These are phyloP conservation scores for Fusarium protoensiforme DNA, from an alignment of 2,329 filamentous ascomycete species.

Conservation along the genomic window DNA sequence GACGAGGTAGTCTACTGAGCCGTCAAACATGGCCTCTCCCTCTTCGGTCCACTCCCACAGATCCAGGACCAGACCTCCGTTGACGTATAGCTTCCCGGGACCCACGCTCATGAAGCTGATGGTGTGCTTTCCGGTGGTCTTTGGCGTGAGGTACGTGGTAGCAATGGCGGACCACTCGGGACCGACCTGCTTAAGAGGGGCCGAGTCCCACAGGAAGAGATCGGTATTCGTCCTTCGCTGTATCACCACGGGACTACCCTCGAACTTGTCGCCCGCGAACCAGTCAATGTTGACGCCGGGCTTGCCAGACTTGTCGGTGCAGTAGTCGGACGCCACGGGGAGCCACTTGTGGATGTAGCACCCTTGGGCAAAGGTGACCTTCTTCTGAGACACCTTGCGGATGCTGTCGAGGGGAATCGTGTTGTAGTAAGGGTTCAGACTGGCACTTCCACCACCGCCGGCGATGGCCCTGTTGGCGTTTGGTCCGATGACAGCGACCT, in stretches of 20 bases:
- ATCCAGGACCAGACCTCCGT: slow-evolving; percentile 70
- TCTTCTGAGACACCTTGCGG: slow-evolving; percentile 61
- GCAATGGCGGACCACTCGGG: slow-evolving; percentile 73
- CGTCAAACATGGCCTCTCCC: slow-evolving; percentile 78
- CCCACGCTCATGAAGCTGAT: slow-evolving; percentile 76
- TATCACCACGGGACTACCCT: slow-evolving; percentile 65
- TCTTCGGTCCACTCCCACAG: slow-evolving; percentile 77
- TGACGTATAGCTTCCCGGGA: slow-evolving; percentile 69
- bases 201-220: slow-evolving; percentile 77
- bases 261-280: slow-evolving; percentile 71
- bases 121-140: slow-evolving; percentile 69
- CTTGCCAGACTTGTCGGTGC: slow-evolving; percentile 57
- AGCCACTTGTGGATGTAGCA: slow-evolving; percentile 45
- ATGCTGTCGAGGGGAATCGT: slow-evolving; percentile 72
- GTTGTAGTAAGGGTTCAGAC: slow-evolving; percentile 75
- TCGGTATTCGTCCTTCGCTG: slow-evolving; percentile 73
- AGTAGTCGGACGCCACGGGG: slow-evolving; percentile 42
- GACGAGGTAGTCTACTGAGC: slow-evolving; percentile 72
- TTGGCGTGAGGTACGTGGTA: slow-evolving; percentile 69
- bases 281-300: slow-evolving; percentile 73
- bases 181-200: slow-evolving; percentile 67
- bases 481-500: slow-evolving; percentile 73
- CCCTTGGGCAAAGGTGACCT: slow-evolving; percentile 64
- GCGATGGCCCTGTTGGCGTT: slow-evolving; percentile 75
- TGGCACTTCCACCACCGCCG: slow-evolving; percentile 75